Percentiles rank a stretch among this genome's conserved stretches.
Conservation (phyloP, 306 rosid species). For the Vigna angularis region DNA sequence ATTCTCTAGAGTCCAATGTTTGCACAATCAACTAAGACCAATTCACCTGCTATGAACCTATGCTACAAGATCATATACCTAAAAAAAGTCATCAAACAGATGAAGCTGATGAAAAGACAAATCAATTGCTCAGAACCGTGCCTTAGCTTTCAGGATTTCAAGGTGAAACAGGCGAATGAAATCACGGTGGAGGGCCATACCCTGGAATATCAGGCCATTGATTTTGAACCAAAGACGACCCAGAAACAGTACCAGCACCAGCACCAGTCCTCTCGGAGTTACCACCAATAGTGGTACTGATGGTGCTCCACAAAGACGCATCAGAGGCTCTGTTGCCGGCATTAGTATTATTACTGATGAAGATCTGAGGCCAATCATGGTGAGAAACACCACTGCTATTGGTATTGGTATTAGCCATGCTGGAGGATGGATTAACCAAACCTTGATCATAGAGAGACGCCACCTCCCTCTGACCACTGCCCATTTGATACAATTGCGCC, state of each 20-base stretch:
- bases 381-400: constrained; percentile 17
- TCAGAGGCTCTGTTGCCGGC: constrained; percentile 12
- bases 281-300: constrained; percentile 42
- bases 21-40: constrained; percentile 30
- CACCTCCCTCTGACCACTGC: constrained; percentile 41
- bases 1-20: constrained; percentile 30
- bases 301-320: constrained; percentile 55
- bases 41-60: constrained; percentile 28
- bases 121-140: constrained; percentile 8
- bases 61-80: background rate
- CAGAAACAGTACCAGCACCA: background rate
- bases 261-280: constrained; percentile 8
- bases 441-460: constrained; percentile 35
- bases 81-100: constrained; percentile 25
- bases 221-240: constrained; percentile 42
- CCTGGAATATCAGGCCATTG: constrained; percentile 59
- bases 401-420: constrained; percentile 4
- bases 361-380: constrained; percentile 51
- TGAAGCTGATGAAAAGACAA: constrained; percentile 23
- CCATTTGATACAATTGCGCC: constrained; percentile 36
- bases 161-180: constrained; percentile 19
- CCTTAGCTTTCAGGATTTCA: background rate
- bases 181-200: constrained; percentile 51
- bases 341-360: constrained; percentile 34
- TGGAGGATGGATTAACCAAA: constrained; percentile 39